Percentiles rank a stretch among this genome's conserved stretches.
phyloP scores from a whole-genome alignment of 1,284 basidiomycete genomes.

The Cutaneotrichosporon sp. region DNA sequence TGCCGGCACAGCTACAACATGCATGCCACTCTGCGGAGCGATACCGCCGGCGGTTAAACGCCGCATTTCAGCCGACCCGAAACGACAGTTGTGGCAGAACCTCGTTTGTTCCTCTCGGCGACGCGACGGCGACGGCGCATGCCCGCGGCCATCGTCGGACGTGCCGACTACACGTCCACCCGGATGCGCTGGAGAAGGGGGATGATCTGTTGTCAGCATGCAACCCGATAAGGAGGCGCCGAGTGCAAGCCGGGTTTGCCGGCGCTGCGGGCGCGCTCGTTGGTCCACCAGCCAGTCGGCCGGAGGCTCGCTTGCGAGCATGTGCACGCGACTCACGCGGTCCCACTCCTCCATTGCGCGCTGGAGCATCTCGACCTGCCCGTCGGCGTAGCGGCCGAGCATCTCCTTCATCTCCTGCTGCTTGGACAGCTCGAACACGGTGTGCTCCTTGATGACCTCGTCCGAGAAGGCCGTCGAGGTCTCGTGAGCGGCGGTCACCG shows the following conservation, averaged over 20 bases:
- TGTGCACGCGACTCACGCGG: constrained; percentile 45
- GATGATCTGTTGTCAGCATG: constrained; percentile 60
- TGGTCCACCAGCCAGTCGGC: no score
- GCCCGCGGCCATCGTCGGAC: background rate
- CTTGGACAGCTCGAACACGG: constrained; percentile 84
- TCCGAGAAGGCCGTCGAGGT: constrained; percentile 94
- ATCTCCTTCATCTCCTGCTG: constrained; percentile 95
- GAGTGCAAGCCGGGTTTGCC: background rate
- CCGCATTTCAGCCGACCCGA: background rate
- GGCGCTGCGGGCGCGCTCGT: background rate
- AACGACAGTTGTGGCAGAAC: background rate
- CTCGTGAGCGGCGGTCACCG: constrained; percentile 90
- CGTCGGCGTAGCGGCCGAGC: constrained; percentile 82
- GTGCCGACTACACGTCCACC: constrained; percentile 65
- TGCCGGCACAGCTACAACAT: background rate
- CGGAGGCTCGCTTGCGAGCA: no score
- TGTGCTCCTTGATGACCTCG: constrained; percentile 87
- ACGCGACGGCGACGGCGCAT: background rate
- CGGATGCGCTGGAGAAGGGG: constrained; percentile 81
- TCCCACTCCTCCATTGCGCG: constrained; percentile 91
- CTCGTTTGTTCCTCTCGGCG: background rate
- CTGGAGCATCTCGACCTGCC: constrained; percentile 92
- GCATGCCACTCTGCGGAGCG: background rate
- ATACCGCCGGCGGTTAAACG: background rate
- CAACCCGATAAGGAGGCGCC: background rate